Evolutionary conservation across 2,329 filamentous ascomycete genomes (phyloP), one percentile per base, ranked within the genome.

Genomic region (Simplicillium sp.): DNA sequence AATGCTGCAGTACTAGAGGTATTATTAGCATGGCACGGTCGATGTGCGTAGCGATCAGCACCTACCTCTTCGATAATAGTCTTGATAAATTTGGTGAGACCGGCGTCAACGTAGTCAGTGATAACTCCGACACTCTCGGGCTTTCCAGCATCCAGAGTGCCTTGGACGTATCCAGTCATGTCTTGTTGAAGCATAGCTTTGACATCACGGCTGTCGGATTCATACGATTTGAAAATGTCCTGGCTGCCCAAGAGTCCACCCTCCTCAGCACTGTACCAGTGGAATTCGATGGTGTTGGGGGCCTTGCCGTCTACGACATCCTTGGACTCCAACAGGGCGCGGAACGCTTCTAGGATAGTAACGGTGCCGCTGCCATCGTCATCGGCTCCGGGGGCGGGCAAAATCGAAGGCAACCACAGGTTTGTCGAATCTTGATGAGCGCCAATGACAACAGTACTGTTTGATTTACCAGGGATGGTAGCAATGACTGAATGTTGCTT

Each of bases 181-280:
- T 97, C 90, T 64, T 97, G 90, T 67, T 97, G 90, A 41, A 97
- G 76, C 92, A 97, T 97, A 29, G 90, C 90, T 66, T 90, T 94
- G 60, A 97, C 74, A 49, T 90, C 80, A 18, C 82, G 76, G 28
- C 75, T 73, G 16, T 75, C 64, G 58, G 81, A 78, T 62, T 85
- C 81, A 56, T 97, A 97, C 7, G 76, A 67, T 38, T 76, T 73
- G 69, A 96, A 97, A 59, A 97, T 85, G 41, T 85, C 89, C 60
- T 95, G 88, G 53, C 84, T 90, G 44, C 88, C 88, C 3, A 94
- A 74, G 36, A 95, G 70, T 29, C 89, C 88, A 38, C 83, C 87
- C 61, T 95, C 88, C 60, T 95, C 88, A 11, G 87, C 88, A 35
- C 82, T 86, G 67, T 94, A 95, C 87, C 87, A 95, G 65, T 96